Evolutionary conservation across 306 rosid species (phyloP).

Genomic region (Comarum palustre): DNA sequence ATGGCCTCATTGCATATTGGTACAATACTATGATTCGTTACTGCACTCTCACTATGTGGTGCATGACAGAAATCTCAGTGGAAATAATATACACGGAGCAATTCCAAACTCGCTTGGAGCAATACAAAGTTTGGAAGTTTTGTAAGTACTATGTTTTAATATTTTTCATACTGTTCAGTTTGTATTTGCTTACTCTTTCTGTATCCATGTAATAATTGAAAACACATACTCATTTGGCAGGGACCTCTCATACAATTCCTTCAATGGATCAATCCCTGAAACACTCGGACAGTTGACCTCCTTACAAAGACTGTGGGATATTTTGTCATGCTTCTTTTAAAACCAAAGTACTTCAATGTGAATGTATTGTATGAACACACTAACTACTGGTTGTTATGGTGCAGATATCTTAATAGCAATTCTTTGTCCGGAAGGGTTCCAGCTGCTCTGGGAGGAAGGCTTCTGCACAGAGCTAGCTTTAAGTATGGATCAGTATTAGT

Average conservation of each 20-base stretch:
- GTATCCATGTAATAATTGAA: constrained; percentile 26
- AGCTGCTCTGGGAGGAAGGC: constrained; percentile 75
- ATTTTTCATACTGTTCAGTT: constrained; percentile 5
- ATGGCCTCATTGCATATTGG: not conserved
- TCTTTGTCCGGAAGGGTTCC: constrained; percentile 78
- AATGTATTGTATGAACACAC: constrained; percentile 13
- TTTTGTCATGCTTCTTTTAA: constrained; percentile 13
- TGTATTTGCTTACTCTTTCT: not conserved
- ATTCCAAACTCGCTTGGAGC: constrained; percentile 81
- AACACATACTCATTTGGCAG: constrained; percentile 43
- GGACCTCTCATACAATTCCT: constrained; percentile 80
- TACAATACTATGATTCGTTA: not conserved
- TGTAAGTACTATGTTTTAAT: constrained; percentile 56
- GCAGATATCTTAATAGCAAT: constrained; percentile 89
- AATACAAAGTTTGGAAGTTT: constrained; percentile 56
- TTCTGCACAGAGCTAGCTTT: constrained; percentile 95
- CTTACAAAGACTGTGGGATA: constrained; percentile 64
- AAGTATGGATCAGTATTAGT: constrained; percentile 52
- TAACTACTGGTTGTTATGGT: constrained; percentile 25
- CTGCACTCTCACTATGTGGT: constrained; percentile 13
- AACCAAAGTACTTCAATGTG: constrained; percentile 3
- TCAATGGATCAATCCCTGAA: constrained; percentile 92
- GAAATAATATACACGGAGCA: constrained; percentile 69
- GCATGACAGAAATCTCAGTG: constrained; percentile 77
- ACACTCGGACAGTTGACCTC: constrained; percentile 76